Base-by-base conservation (phyloP, 805 yeast genomes). In the Lipomyces orientalis region DNA sequence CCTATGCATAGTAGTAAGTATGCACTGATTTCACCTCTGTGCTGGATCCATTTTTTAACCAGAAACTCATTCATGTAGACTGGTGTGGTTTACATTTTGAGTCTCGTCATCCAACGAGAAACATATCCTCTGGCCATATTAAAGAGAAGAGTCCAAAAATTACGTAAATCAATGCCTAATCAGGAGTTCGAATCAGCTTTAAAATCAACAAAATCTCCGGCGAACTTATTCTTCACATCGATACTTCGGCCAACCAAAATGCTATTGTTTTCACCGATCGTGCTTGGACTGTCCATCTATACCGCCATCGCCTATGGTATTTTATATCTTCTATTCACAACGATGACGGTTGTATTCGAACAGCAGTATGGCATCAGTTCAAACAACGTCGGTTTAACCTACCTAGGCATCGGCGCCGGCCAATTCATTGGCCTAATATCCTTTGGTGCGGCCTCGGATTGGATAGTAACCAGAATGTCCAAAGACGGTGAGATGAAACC, bases 71-170 rank as follows among this genome's bases (percentile, higher is more conserved):
- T 39, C 49, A 39, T 39, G 49, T 39, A 39, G 70, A 86, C 86
- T 72, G 89, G 85, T 2, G 79, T 76, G 8, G 77, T 83, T 6
- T 85, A 85, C 1, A 71, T 81, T 1, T 19, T 76, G 10, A 87
- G 89, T 0, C 69, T 81, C 19, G 8, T 84, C 2, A 78, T 84
- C 54, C 85, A 83, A 71, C 79, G 79, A 22, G 97, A 91, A 80
- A 91, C 97, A 19, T 90, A 89, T 78, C 90, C 94, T 3, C 97
- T 97, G 9, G 91, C 88, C 9, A 87, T 91, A 64, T 80, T 91
- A 69, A 88, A 87, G 75, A 82, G 75, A 54, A 86, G 89, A 77
- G 96, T 97, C 35, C 79, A 78, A 65, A 83, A 79, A 74, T 75
- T 91, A 72, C 86, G 96, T n/a, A 75, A 72, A 54, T 68, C 56